Evolutionary conservation across 805 yeast species (phyloP).

Genomic region (Ogataea dorogensis): DNA sequence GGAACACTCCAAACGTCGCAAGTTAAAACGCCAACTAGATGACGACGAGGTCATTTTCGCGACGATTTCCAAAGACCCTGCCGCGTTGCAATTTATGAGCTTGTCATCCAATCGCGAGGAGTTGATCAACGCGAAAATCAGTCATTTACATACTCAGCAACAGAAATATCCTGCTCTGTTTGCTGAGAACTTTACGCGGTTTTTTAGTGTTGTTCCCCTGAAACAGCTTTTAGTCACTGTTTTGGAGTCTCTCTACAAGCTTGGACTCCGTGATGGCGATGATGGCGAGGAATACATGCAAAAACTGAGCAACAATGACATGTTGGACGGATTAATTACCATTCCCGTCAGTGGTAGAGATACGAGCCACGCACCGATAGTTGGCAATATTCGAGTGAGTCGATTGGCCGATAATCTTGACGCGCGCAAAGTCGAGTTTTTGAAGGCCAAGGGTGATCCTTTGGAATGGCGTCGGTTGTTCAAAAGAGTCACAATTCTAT

Average conservation of each 20-base stretch:
- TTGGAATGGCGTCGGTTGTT: slow-evolving; percentile 71
- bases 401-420: slow-evolving; percentile 37
- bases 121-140: slow-evolving; percentile 24
- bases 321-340: slow-evolving; percentile 34
- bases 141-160: slow-evolving; percentile 19
- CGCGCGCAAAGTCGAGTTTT: slow-evolving; percentile 51
- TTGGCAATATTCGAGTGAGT: slow-evolving; percentile 47
- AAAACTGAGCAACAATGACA: slow-evolving; percentile 29
- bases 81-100: slow-evolving; percentile 44
- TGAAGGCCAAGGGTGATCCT: slow-evolving; percentile 63
- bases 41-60: slow-evolving; percentile 37
- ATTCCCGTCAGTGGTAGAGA: slow-evolving; percentile 43
- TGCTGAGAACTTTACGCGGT: slow-evolving; percentile 49
- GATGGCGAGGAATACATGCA: slow-evolving; percentile 23
- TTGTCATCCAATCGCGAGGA: slow-evolving; percentile 18
- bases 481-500: slow-evolving; percentile 52
- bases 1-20: slow-evolving; percentile 36
- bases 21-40: slow-evolving; percentile 27
- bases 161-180: slow-evolving; percentile 30
- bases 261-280: slow-evolving; percentile 37
- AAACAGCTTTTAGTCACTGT: slow-evolving; percentile 43
- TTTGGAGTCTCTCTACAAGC: slow-evolving; percentile 40
- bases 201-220: slow-evolving; percentile 45
- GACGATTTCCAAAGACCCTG: slow-evolving; percentile 49
- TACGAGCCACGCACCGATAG: slow-evolving; percentile 41